Percentiles rank a stretch among this genome's conserved stretches.
Evolutionary conservation across 208 protist species (phyloP).

Genomic region (Sergeia podlipaevii): DNA sequence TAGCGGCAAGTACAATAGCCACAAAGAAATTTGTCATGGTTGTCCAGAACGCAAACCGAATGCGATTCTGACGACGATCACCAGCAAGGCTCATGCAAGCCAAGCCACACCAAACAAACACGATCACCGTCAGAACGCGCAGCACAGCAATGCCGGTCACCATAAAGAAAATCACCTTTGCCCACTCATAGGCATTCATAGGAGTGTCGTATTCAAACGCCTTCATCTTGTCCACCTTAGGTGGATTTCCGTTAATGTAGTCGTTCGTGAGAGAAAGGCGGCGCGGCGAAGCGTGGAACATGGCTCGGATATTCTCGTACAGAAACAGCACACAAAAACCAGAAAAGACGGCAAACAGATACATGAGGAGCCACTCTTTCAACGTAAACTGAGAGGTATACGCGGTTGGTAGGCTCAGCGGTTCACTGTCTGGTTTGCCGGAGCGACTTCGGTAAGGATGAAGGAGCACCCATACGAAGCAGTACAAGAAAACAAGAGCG

Average conservation of each 20-base stretch:
- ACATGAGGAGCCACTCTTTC: background rate
- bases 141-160: slow-evolving; percentile 63
- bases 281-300: slow-evolving; percentile 28
- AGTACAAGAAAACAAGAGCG: slow-evolving; percentile 6
- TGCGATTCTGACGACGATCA: slow-evolving; percentile 33
- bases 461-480: background rate
- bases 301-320: slow-evolving; percentile 35
- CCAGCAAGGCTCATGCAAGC: slow-evolving; percentile 28
- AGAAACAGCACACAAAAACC: slow-evolving; percentile 17
- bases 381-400: background rate
- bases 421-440: too few species aligned
- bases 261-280: slow-evolving; percentile 49
- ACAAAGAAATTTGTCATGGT: slow-evolving; percentile 23
- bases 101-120: slow-evolving; percentile 34
- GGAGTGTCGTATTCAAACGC: slow-evolving; percentile 79
- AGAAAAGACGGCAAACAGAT: background rate
- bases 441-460: background rate
- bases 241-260: slow-evolving; percentile 54
- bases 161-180: slow-evolving; percentile 67
- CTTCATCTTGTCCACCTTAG: slow-evolving; percentile 39
- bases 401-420: background rate
- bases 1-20: slow-evolving; percentile 20
- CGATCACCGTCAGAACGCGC: slow-evolving; percentile 23
- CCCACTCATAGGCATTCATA: slow-evolving; percentile 54
- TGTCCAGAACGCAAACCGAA: slow-evolving; percentile 48